Evolutionary conservation across 139 green algal species (phyloP).

Genomic region (Spirogloea muscicola): DNA sequence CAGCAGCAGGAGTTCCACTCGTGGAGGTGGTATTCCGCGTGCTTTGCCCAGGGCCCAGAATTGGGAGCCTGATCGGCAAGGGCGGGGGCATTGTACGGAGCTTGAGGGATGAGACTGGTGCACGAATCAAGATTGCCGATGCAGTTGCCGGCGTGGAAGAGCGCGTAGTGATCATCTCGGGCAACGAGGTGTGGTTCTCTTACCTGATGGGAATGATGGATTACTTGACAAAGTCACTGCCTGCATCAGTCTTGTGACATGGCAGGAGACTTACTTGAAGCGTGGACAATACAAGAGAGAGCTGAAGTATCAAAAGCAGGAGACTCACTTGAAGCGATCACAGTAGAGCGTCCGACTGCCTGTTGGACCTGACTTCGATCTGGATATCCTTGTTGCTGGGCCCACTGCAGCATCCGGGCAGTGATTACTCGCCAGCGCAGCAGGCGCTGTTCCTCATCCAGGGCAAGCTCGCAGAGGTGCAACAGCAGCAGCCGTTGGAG

Average conservation of each 20-base stretch:
- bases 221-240: too few species aligned
- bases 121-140: constrained; percentile 46
- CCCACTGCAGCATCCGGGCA: constrained; percentile 5
- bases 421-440: constrained; percentile 17
- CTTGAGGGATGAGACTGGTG: constrained; percentile 49
- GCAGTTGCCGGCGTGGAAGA: constrained; percentile 24
- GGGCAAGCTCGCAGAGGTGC: not conserved
- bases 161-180: constrained; percentile 42
- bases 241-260: too few species aligned
- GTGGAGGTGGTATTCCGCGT: constrained; percentile 40
- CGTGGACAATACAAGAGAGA: too few species aligned
- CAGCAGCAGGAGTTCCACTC: too few species aligned
- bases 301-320: too few species aligned
- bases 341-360: too few species aligned
- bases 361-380: too few species aligned
- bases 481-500: not conserved
- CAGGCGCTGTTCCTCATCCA: constrained; percentile 38
- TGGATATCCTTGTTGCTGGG: too few species aligned
- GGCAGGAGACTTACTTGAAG: too few species aligned
- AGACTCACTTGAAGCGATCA: too few species aligned
- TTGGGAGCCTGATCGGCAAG: constrained; percentile 51
- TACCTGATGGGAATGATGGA: too few species aligned
- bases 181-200: too few species aligned
- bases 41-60: constrained; percentile 7
- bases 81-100: constrained; percentile 41